Percentiles rank a stretch among this genome's conserved stretches.
phyloP scores from a whole-genome alignment of 768 basidiomycete genomes.

The Kwoniella mangroviensis region DNA sequence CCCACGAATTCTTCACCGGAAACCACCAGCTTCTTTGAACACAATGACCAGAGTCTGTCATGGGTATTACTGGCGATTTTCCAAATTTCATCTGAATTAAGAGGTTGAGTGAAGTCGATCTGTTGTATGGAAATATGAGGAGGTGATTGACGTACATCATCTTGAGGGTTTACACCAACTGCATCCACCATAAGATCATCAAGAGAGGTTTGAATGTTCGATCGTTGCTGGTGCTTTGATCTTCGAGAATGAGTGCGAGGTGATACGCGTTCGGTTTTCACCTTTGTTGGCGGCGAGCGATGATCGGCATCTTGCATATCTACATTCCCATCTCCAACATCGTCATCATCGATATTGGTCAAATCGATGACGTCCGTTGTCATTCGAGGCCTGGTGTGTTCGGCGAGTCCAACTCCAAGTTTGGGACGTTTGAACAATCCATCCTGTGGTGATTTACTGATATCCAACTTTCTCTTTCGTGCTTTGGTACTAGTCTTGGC shows the following conservation, averaged over 20 bases:
- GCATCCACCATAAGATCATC: too few relatives aligned
- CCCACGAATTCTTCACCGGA: background rate
- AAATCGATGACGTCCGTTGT: constrained; percentile 9
- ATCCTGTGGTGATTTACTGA: background rate
- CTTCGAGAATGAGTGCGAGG: too few relatives aligned
- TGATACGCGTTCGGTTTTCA: background rate
- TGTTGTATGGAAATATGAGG: background rate
- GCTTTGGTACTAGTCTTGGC: background rate
- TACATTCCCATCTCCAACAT: constrained; percentile 1
- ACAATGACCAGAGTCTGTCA: background rate
- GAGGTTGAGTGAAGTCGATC: background rate
- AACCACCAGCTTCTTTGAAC: background rate
- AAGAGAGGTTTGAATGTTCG: too few relatives aligned
- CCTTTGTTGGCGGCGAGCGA: background rate
- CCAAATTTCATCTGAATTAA: background rate
- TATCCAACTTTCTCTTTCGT: background rate
- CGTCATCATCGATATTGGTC: constrained; percentile 12
- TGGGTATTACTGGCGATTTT: constrained; percentile 4
- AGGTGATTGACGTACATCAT: too few relatives aligned
- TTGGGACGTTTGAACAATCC: background rate
- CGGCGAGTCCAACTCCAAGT: background rate
- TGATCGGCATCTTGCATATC: background rate
- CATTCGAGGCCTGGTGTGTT: background rate
- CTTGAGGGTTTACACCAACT: too few relatives aligned
- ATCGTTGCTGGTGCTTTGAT: too few relatives aligned